Conservation (phyloP, 306 rosid genomes). For the Dalbergia cochinchinensis region DNA sequence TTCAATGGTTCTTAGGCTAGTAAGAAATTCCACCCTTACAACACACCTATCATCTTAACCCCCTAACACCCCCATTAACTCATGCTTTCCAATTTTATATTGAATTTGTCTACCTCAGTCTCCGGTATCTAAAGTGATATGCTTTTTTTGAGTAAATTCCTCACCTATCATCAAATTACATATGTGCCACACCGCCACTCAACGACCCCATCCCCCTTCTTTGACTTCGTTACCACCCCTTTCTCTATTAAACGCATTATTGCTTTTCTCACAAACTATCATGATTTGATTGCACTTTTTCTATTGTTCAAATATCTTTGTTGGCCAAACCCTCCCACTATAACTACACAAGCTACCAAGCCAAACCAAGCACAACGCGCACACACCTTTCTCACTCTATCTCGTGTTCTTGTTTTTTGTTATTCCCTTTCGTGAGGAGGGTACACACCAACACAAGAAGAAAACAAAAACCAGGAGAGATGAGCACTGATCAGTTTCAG, state of each 20-base stretch:
- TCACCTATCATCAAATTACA: slow-evolving; percentile 20
- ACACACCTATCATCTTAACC: slow-evolving; percentile 1
- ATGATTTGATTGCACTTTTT: not conserved
- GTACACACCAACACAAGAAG: not conserved
- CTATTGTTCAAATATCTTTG: slow-evolving; percentile 24
- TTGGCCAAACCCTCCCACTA: slow-evolving; percentile 7
- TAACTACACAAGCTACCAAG: slow-evolving; percentile 7
- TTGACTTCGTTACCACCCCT: slow-evolving; percentile 48
- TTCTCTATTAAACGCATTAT: slow-evolving; percentile 48
- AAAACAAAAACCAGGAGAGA: not conserved
- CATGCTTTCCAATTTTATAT: slow-evolving; percentile 34
- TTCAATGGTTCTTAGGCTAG: slow-evolving; percentile 50
- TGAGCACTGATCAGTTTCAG: slow-evolving; percentile 52
- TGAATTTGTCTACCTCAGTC: slow-evolving; percentile 24
- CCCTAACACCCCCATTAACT: slow-evolving; percentile 28
- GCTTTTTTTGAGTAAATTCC: slow-evolving; percentile 3
- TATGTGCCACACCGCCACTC: slow-evolving; percentile 38
- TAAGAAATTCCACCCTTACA: slow-evolving; percentile 43
- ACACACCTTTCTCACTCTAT: not conserved
- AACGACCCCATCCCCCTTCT: not conserved
- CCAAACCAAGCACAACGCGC: slow-evolving; percentile 4
- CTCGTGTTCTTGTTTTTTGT: not conserved
- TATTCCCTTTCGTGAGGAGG: not conserved
- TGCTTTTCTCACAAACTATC: slow-evolving; percentile 29
- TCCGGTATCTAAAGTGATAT: not conserved